Base-by-base conservation (phyloP, 2,329 filamentous ascomycete species). In the Arthroderma sp. region DNA sequence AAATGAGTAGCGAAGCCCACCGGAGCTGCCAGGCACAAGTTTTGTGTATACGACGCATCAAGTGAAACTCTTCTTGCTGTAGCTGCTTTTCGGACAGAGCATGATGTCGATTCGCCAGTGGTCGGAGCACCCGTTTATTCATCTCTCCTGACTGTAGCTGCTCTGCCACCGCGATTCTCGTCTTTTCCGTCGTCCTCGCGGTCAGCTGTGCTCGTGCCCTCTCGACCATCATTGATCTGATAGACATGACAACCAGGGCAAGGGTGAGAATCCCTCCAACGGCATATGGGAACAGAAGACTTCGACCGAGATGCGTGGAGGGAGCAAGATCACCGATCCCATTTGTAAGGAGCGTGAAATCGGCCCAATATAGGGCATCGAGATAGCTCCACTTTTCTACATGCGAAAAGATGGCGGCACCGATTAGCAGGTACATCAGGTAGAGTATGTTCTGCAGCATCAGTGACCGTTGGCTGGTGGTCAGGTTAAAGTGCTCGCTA, bases 401-500 rank as follows among this genome's bases (percentile, higher is more conserved):
- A 13, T 66, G 63, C 4, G 70, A 65, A 56, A 70, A 75, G 1
- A 73, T 67, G 0, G 70, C 66, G 4, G 73, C 65, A 43, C 73
- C 72, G 5, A 68, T 64, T 9, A 74, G 64, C 23, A 73, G 65
- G 58, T 74, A 75, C 9, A 73, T 63, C 58, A 71, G 63, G 55
- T 72, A 73, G 5, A 67, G 63, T 47, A 74, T 74, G 7, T 71
- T 75, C 52, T 75, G 73, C 21, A 75, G 60, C 73, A 75, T 75
- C 49, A 75, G 60, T 9, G 81, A 82, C 17, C 81, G 70, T 63
- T 83, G 81, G 37, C 77, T 77, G 21, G 73, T 71, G 0, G 79
- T 82, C 4, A 83, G 71, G 11, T 76, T 72, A 66, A 82, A 83
- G 23, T 80, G 75, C 58, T 75, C 77, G n/a, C 73, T 71, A 60